These are phyloP conservation scores for Plantago rigida DNA, from an alignment of 305 asterid genomes.

Conservation along the genomic window DNA sequence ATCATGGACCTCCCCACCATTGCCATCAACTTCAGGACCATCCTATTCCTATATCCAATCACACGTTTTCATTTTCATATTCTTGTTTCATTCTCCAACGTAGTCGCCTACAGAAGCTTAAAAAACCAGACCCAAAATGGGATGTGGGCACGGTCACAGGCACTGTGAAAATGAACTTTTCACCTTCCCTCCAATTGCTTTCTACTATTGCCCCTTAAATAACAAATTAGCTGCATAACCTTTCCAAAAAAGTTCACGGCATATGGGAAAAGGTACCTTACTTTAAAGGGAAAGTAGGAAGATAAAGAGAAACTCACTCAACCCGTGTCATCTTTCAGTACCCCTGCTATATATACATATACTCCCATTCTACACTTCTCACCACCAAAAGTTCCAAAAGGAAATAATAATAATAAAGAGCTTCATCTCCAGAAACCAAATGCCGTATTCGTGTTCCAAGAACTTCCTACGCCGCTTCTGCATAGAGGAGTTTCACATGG, in stretches of 20 bases:
- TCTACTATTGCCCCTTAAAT: conserved; percentile 14
- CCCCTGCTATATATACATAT: conserved; percentile 45
- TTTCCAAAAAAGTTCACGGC: conserved; percentile 32
- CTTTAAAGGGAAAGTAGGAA: conserved; percentile 29
- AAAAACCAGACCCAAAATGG: neutral
- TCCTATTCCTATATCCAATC: neutral
- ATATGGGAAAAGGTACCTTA: conserved; percentile 29
- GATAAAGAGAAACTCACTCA: conserved; percentile 24
- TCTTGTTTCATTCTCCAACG: neutral
- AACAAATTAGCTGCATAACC: conserved; percentile 33
- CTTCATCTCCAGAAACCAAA: conserved; percentile 21
- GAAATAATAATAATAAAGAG: neutral
- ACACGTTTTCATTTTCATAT: conserved; percentile 12
- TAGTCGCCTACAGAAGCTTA: neutral
- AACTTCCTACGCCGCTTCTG: conserved; percentile 59
- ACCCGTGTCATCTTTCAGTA: conserved; percentile 30
- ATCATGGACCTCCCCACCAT: conserved; percentile 45
- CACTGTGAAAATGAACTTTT: conserved; percentile 5
- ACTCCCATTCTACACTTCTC: conserved; percentile 22
- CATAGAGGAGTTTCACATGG: conserved; percentile 47
- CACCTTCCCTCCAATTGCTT: conserved; percentile 14
- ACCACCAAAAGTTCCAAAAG: conserved; percentile 1
- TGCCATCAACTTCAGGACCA: conserved; percentile 29
- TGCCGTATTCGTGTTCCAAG: conserved; percentile 44
- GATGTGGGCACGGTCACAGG: neutral